A percentile compares a stretch with the other conserved stretches of the same genome.
Evolutionary conservation across 768 basidiomycete species (phyloP).

Genomic region (Dioszegia crocea): DNA sequence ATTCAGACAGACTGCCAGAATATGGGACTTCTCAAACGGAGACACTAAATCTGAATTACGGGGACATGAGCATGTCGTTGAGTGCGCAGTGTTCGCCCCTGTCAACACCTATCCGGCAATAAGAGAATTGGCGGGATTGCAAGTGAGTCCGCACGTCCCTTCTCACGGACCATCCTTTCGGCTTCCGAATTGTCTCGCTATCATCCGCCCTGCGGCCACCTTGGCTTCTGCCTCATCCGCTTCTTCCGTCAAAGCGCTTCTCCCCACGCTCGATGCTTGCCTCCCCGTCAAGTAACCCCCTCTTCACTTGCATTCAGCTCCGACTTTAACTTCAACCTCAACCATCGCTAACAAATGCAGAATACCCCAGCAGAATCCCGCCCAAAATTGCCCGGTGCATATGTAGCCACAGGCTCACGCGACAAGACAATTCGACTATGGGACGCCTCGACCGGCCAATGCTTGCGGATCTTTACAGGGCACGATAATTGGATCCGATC

Average conservation of each 20-base stretch:
- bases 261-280: no score
- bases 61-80: slow-evolving; percentile 82
- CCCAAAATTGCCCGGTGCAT: slow-evolving; percentile 53
- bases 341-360: neutral
- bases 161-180: no score
- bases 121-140: slow-evolving; percentile 68
- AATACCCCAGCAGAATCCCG: slow-evolving; percentile 45
- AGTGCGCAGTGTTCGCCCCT: slow-evolving; percentile 76
- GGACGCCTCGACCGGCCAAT: slow-evolving; percentile 78
- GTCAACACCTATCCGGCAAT: slow-evolving; percentile 69
- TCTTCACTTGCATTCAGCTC: no score
- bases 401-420: slow-evolving; percentile 75
- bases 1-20: slow-evolving; percentile 62
- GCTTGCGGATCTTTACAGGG: slow-evolving; percentile 67
- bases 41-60: slow-evolving; percentile 76
- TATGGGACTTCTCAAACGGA: slow-evolving; percentile 70
- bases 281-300: no score
- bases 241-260: no score
- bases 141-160: slow-evolving; percentile 53
- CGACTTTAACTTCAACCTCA: neutral
- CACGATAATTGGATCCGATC: slow-evolving; percentile 88
- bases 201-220: no score
- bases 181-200: no score
- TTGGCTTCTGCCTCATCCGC: no score
- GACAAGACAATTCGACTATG: slow-evolving; percentile 90